Evolutionary conservation across 176 grass and related monocot genomes (phyloP).

Genomic region (Triticum dicoccoides): DNA sequence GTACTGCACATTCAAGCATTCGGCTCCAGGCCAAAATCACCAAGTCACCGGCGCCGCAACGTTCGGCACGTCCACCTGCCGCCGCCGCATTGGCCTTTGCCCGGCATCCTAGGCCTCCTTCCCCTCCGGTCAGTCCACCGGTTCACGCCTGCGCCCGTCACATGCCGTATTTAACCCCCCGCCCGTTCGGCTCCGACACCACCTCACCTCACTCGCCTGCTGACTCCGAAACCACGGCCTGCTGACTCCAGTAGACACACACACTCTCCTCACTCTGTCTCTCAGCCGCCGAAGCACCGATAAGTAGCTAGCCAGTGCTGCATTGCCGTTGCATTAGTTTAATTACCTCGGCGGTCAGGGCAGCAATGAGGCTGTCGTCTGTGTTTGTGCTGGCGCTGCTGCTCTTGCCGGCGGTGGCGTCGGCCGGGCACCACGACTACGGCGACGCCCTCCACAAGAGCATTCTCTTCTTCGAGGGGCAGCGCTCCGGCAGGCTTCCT

Average conservation of each 20-base stretch:
- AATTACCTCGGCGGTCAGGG: neutral
- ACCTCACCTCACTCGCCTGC: conserved; percentile 2
- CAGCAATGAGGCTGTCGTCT: neutral
- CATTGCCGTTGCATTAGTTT: neutral
- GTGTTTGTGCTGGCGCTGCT: conserved; percentile 17
- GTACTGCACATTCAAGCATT: neutral
- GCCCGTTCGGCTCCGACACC: conserved; percentile 16
- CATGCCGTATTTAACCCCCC: conserved; percentile 46
- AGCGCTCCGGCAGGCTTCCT: conserved; percentile 70
- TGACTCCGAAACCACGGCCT: neutral
- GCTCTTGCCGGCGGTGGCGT: conserved; percentile 11
- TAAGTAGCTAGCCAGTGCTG: neutral
- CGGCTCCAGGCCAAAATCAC: neutral
- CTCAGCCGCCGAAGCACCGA: neutral
- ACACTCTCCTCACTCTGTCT: neutral
- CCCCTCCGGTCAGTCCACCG: conserved; percentile 23
- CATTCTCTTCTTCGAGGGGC: conserved; percentile 85
- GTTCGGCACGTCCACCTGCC: conserved; percentile 37
- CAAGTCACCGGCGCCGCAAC: conserved; percentile 35
- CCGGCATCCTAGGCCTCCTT: conserved; percentile 41
- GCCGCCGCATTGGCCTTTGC: neutral
- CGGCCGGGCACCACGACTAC: conserved; percentile 70
- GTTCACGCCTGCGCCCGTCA: conserved; percentile 24
- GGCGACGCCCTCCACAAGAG: conserved; percentile 78
- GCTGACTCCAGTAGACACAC: neutral